Base-by-base conservation (phyloP, 495 filamentous ascomycete genomes). In the Talaromyces thailandensis region DNA sequence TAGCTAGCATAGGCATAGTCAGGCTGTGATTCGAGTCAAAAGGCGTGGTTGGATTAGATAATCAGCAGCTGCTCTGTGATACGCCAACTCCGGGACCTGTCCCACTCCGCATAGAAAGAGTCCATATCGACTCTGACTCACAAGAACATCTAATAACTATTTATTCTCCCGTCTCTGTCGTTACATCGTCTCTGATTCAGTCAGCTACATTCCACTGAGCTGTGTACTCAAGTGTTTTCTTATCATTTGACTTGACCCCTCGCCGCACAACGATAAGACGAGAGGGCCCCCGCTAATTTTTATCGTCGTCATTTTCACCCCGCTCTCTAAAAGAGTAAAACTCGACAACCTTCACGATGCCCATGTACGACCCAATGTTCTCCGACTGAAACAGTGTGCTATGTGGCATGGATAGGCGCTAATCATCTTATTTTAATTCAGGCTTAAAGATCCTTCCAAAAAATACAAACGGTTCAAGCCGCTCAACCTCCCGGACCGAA, bases 381-480 rank as follows among this genome's bases (percentile, higher is more conserved):
- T 51, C 2, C 16, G 3, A 32, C 23, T 25, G n/a, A 2, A 52
- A 12, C 3, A 61, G 11, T 37, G n/a, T 2, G 14, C 18, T 18
- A 12, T 6, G 18, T 35, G 26, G 9, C 18, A 4, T 1, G 7
- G 12, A 6, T 31, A 18, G 2, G 6, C 21, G 14, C 59, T 61
- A 32, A 61, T 25, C 0, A 31, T 16, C 12, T 14, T 4, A 25
- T 37, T 40, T 51, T 8, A 2, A 16, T 18, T 59, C 66, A 97
- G 93, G 90, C 91, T 98, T 74, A 91, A 92, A 73, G 90, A 96
- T 71, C 94, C 94, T 32, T 96, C 89, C 31, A 88, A 79, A 68
- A 98, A 98, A 75, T 98, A 98, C 79, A 88, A 84, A 77, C 79
- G 75, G 32, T 90, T 87, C 72, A 83, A 86, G 67, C 91, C 92